phyloP scores from a whole-genome alignment of 805 yeast genomes.

The Barnettozyma californica region DNA sequence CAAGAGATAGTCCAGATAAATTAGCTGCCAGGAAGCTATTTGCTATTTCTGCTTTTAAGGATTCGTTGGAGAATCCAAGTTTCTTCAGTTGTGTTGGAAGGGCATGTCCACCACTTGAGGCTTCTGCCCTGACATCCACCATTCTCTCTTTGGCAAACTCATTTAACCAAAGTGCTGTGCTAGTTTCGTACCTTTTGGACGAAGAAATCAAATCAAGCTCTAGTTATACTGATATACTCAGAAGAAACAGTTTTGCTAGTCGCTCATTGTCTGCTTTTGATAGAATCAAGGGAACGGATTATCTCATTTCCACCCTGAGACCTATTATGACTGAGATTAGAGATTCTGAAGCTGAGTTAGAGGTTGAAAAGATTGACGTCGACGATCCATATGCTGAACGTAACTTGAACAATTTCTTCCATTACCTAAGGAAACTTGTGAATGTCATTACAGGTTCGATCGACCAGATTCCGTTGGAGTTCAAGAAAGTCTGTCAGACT shows the following conservation, averaged over 20 bases:
- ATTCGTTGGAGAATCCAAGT: conserved; percentile 33
- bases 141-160: conserved; percentile 49
- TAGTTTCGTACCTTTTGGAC: conserved; percentile 50
- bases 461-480: conserved; percentile 59
- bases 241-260: conserved; percentile 81
- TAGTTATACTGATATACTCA: conserved; percentile 64
- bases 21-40: conserved; percentile 25
- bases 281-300: conserved; percentile 56
- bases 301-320: conserved; percentile 45
- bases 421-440: conserved; percentile 51
- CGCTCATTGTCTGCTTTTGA: conserved; percentile 69
- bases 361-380: conserved; percentile 49
- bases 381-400: conserved; percentile 34
- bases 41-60: conserved; percentile 25
- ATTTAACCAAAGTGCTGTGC: conserved; percentile 35
- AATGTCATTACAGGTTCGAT: conserved; percentile 54
- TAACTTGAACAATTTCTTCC: conserved; percentile 45
- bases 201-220: conserved; percentile 59
- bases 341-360: conserved; percentile 48
- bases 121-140: conserved; percentile 65
- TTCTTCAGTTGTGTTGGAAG: conserved; percentile 49
- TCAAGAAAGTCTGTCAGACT: conserved; percentile 64
- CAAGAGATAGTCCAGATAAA: conserved; percentile 17
- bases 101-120: conserved; percentile 62
- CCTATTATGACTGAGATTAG: conserved; percentile 54